These are phyloP conservation scores for Septoria linicola DNA, from an alignment of 2,329 filamentous ascomycete genomes.

Conservation along the genomic window DNA sequence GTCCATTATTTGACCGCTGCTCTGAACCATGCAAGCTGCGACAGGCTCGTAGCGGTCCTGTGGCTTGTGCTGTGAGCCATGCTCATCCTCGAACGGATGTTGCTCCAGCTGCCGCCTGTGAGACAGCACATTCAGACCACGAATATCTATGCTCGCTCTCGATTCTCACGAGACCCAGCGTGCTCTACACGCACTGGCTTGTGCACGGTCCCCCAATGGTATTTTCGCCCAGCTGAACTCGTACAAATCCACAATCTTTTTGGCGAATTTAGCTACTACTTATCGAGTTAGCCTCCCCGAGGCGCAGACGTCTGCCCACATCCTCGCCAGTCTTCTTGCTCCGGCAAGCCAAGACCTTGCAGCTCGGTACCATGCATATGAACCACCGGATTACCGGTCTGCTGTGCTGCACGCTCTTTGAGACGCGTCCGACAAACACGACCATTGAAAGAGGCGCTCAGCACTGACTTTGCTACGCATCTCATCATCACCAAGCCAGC, in stretches of 20 bases:
- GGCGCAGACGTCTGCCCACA: constrained; percentile 22
- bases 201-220: too few species aligned
- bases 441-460: constrained; percentile 6
- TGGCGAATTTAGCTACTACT: constrained; percentile 22
- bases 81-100: background rate
- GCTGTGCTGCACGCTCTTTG: constrained; percentile 18
- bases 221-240: constrained; percentile 7
- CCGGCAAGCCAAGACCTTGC: constrained; percentile 12
- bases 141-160: too few species aligned
- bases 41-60: too few species aligned
- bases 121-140: too few species aligned
- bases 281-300: constrained; percentile 22
- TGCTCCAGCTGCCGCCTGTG: constrained; percentile 10
- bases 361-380: constrained; percentile 15
- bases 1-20: too few species aligned
- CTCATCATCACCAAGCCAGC: constrained; percentile 19
- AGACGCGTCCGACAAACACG: constrained; percentile 22
- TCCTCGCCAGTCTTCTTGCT: constrained; percentile 19
- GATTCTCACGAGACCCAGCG: too few species aligned
- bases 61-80: constrained; percentile 8
- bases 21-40: too few species aligned
- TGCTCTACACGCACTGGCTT: background rate
- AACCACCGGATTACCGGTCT: constrained; percentile 12
- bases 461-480: constrained; percentile 18
- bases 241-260: constrained; percentile 22